Base-by-base conservation (phyloP, 441 rosid genomes). In the Erodium trifolium region DNA sequence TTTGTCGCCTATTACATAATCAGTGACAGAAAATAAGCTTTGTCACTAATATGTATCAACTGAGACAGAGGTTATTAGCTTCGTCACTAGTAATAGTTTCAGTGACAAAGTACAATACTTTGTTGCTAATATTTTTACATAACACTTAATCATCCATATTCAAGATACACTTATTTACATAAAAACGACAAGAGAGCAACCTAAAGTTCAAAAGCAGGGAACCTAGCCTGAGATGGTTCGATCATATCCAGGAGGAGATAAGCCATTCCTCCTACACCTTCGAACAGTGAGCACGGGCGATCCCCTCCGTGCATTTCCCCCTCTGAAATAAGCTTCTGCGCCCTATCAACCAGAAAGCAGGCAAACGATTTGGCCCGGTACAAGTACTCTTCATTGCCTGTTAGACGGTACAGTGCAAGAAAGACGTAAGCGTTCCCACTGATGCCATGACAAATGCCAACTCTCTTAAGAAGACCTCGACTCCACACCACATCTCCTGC, bases 221-320 rank as follows among this genome's bases (percentile, higher is more conserved):
- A 92, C 77, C 78, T 82, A 67, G 96, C 86, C 53, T 75, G 68
- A 11, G 82, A 72, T 4, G 93, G 96, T n/a, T 84, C 81, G 1
- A 62, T 70, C 88, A 87, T 81, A 80, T 85, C 96, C 63, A 90
- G 77, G 71, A 87, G 85, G 73, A 87, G 88, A 78, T 76, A 77
- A 0, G 92, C 86, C 93, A 90, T 82, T 34, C 96, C 91, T 78
- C 92, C 93, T 2, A 74, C 60, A 43, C 98, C 97, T 86, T 90
- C 93, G 68, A 87, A 90, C 73, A 89, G 73, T 0, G 89, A 88
- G 71, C 72, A 81, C 2, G 83, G 88, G 2, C 81, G 76, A 72
- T 88, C 91, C 3, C 91, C 94, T 51, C 91, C 85, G 17, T 85
- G 91, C 91, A 88, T 86, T 77, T 84, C 78, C 35, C 86, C 80